Evolutionary conservation across 2,329 filamentous ascomycete genomes (phyloP).

Genomic region (Colletotrichum chlorophyti): DNA sequence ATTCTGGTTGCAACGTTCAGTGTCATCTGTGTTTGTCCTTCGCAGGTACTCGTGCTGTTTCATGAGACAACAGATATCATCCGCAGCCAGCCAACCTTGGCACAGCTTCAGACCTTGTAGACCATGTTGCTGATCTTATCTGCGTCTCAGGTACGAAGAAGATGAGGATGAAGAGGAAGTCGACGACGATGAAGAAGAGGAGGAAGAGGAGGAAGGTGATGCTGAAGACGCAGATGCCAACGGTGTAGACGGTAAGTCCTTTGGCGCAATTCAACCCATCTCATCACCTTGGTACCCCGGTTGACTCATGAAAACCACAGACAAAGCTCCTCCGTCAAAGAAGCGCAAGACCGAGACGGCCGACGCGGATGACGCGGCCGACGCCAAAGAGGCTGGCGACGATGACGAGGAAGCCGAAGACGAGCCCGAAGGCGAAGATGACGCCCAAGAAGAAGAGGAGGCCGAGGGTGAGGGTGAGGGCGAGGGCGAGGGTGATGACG

Average conservation of each 20-base stretch:
- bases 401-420: slow-evolving; percentile 41
- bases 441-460: slow-evolving; percentile 36
- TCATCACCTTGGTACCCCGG: neutral
- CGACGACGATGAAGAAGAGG: slow-evolving; percentile 46
- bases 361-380: slow-evolving; percentile 38
- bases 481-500: slow-evolving; percentile 36
- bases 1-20: neutral
- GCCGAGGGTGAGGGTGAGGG: slow-evolving; percentile 29
- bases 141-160: slow-evolving; percentile 44
- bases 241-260: slow-evolving; percentile 15
- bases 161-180: slow-evolving; percentile 48
- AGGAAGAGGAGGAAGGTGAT: slow-evolving; percentile 40
- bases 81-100: too few species aligned
- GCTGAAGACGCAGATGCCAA: slow-evolving; percentile 37
- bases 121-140: too few species aligned
- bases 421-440: slow-evolving; percentile 39
- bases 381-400: slow-evolving; percentile 33
- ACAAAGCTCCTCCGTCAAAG: slow-evolving; percentile 55
- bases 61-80: too few species aligned
- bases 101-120: too few species aligned
- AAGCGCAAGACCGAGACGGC: slow-evolving; percentile 55
- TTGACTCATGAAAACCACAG: slow-evolving; percentile 30
- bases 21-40: neutral
- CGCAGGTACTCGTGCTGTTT: too few species aligned
- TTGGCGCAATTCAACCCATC: neutral